phyloP scores from a whole-genome alignment of 345 rosid genomes.

The Arabis hirsuta region DNA sequence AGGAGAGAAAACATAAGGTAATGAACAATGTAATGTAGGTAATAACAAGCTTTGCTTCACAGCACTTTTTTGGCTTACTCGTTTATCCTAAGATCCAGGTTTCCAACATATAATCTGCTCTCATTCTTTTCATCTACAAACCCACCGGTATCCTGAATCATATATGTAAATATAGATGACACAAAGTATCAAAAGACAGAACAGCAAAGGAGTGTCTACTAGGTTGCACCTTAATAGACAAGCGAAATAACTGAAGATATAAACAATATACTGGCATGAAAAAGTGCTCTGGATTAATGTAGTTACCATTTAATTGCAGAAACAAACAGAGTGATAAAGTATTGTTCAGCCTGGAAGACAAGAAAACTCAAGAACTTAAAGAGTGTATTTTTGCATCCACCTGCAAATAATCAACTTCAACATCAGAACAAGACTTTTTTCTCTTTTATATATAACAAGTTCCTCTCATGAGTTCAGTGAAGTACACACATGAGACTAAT shows the following conservation, averaged over 20 bases:
- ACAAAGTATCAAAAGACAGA: conserved; percentile 10
- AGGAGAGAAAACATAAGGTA: neutral
- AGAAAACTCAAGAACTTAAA: conserved; percentile 5
- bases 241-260: conserved; percentile 1
- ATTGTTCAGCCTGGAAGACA: neutral
- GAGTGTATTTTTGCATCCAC: conserved; percentile 13
- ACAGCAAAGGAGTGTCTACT: neutral
- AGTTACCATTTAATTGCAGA: conserved; percentile 29
- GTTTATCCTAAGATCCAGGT: conserved; percentile 84
- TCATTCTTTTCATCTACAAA: conserved; percentile 66
- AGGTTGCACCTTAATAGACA: neutral
- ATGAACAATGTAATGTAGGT: neutral
- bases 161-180: conserved; percentile 1
- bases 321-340: neutral
- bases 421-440: conserved; percentile 8
- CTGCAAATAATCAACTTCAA: conserved; percentile 31
- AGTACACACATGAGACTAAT: conserved; percentile 8
- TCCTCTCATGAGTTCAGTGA: neutral
- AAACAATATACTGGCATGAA: neutral
- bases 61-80: conserved; percentile 57
- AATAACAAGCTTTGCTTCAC: conserved; percentile 14
- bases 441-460: neutral
- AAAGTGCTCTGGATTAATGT: neutral
- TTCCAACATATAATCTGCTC: conserved; percentile 78
- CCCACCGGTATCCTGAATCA: conserved; percentile 59